Percentiles rank a stretch among this genome's conserved stretches.
Evolutionary conservation across 2,329 filamentous ascomycete species (phyloP).

Genomic region (Leptographium wingfieldii): DNA sequence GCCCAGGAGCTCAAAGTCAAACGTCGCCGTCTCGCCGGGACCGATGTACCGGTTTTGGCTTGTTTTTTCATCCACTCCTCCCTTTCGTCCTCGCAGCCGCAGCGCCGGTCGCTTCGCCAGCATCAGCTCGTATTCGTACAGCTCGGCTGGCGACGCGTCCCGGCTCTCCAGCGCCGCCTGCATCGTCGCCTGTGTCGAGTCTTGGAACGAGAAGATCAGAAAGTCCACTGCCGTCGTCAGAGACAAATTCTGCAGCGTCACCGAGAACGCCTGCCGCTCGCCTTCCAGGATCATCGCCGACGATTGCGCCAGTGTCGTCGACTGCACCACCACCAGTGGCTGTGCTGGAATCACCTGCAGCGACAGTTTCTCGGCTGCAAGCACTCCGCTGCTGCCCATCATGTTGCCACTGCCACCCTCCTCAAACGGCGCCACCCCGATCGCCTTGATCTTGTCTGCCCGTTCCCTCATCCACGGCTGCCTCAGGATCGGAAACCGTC

Average conservation of each 20-base stretch:
- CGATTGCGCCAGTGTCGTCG: constrained; percentile 67
- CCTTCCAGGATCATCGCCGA: constrained; percentile 90
- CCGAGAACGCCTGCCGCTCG: constrained; percentile 62
- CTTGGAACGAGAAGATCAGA: constrained; percentile 76
- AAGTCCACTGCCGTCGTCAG: constrained; percentile 62
- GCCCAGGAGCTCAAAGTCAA: constrained; percentile 75
- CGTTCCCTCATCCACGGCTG: constrained; percentile 61
- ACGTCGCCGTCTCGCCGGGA: constrained; percentile 54
- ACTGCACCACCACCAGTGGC: constrained; percentile 63
- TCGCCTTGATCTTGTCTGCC: constrained; percentile 63
- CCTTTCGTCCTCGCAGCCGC: constrained; percentile 34
- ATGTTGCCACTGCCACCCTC: constrained; percentile 26
- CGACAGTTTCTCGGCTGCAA: constrained; percentile 39
- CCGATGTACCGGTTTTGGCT: constrained; percentile 41
- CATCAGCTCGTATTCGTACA: constrained; percentile 78
- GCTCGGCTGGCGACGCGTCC: constrained; percentile 63
- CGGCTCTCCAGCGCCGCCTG: constrained; percentile 64
- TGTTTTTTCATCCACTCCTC: constrained; percentile 18
- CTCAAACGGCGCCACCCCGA: constrained; percentile 46
- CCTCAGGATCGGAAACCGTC: constrained; percentile 72
- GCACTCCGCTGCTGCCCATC: constrained; percentile 21
- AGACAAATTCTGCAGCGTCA: constrained; percentile 72
- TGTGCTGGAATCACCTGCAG: constrained; percentile 70
- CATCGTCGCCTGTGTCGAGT: constrained; percentile 69
- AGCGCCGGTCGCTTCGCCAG: constrained; percentile 62